phyloP scores from a whole-genome alignment of 768 basidiomycete species.

The Mycena olivaceomarginata region DNA sequence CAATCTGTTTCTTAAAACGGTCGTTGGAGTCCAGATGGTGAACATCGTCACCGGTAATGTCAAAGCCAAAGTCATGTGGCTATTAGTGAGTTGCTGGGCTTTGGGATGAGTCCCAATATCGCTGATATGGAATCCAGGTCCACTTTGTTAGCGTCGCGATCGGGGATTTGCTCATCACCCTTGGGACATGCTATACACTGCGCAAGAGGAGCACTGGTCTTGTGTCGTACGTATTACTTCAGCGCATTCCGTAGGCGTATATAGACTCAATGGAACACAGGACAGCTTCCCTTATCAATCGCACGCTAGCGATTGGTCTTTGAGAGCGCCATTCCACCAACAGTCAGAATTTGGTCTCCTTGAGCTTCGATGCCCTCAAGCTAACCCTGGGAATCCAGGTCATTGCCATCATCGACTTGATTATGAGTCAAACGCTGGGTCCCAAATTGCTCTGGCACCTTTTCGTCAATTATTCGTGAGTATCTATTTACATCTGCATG shows the following conservation, averaged over 20 bases:
- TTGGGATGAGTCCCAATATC: neutral
- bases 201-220: slow-evolving; percentile 2
- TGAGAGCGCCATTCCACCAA: slow-evolving; percentile 32
- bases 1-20: neutral
- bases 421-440: slow-evolving; percentile 28
- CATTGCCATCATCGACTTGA: slow-evolving; percentile 26
- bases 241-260: neutral
- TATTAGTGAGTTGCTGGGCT: neutral
- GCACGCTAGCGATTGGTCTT: slow-evolving; percentile 27
- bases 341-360: neutral
- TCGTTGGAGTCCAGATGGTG: neutral
- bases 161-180: slow-evolving; percentile 17
- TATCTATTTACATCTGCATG: neutral
- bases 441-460: slow-evolving; percentile 24
- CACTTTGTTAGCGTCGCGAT: slow-evolving; percentile 22
- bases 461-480: slow-evolving; percentile 22
- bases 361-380: neutral
- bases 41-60: slow-evolving; percentile 2
- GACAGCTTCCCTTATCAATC: slow-evolving; percentile 22
- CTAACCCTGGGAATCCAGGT: slow-evolving; percentile 1
- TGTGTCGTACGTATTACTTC: neutral
- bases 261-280: neutral
- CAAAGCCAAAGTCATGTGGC: slow-evolving; percentile 26
- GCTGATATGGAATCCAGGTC: neutral
- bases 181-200: slow-evolving; percentile 16